phyloP scores from a whole-genome alignment of 2,329 filamentous ascomycete genomes.

The Pseudogymnoascus sp. region DNA sequence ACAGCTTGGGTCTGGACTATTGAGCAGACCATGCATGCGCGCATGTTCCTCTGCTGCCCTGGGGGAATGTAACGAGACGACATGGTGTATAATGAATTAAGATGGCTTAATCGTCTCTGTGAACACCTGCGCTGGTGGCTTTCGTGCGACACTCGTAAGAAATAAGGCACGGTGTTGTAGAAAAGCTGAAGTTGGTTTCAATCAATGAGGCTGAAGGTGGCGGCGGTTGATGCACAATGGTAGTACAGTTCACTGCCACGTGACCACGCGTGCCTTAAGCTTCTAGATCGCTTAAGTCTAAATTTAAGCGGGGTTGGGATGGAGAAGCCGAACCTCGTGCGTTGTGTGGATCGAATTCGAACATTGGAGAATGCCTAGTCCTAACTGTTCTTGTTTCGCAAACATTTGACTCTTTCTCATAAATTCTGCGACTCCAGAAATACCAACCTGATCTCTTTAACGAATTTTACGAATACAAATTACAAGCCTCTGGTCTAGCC shows the following conservation, averaged over 20 bases:
- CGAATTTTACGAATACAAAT: not conserved
- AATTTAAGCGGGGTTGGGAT: slow-evolving; percentile 6
- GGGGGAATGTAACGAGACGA: slow-evolving; percentile 62
- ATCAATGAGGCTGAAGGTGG: not conserved
- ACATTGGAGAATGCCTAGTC: slow-evolving; percentile 1
- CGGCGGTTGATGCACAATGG: not conserved
- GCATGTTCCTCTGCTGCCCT: slow-evolving; percentile 74
- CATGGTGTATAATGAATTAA: slow-evolving; percentile 19
- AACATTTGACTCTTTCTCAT: not conserved
- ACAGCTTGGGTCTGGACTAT: slow-evolving; percentile 79
- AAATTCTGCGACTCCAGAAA: not conserved
- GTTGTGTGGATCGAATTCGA: slow-evolving; percentile 8
- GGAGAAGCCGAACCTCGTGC: not conserved
- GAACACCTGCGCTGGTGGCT: not conserved
- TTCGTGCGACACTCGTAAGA: not conserved
- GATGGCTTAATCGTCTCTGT: not conserved
- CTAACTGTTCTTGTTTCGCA: not conserved
- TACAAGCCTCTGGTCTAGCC: not conserved
- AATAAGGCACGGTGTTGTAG: not conserved
- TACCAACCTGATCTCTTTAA: not conserved
- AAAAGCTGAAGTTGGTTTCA: not conserved
- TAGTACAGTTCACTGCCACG: not conserved
- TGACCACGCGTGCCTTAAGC: slow-evolving; percentile 9
- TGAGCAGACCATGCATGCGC: slow-evolving; percentile 98
- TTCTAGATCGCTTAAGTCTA: slow-evolving; percentile 9